Percentiles rank a stretch among this genome's conserved stretches.
These are phyloP conservation scores for Suillus hirtellus DNA, from an alignment of 768 basidiomycete genomes.

Conservation along the genomic window DNA sequence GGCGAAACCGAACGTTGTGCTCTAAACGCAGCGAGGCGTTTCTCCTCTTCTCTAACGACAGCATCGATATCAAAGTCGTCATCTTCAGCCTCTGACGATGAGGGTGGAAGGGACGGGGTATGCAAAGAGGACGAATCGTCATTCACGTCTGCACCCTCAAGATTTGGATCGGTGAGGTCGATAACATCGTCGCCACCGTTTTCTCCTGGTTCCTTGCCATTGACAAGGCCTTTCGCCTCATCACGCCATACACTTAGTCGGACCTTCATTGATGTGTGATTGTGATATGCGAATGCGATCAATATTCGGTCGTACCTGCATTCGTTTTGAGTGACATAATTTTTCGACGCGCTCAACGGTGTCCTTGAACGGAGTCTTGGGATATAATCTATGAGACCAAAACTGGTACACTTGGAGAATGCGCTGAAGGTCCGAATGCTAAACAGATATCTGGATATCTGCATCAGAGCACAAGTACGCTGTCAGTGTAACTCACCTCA, in stretches of 20 bases:
- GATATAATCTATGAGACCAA: slow-evolving; percentile 93
- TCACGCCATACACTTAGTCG: slow-evolving; percentile 78
- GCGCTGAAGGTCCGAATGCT: slow-evolving; percentile 82
- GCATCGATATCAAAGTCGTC: slow-evolving; percentile 56
- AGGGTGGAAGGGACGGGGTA: slow-evolving; percentile 40
- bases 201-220: slow-evolving; percentile 32
- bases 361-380: slow-evolving; percentile 84
- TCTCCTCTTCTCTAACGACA: slow-evolving; percentile 47
- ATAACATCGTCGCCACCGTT: slow-evolving; percentile 27
- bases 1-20: slow-evolving; percentile 14
- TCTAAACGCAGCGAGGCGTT: slow-evolving; percentile 28
- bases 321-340: slow-evolving; percentile 79
- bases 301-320: slow-evolving; percentile 62
- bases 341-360: slow-evolving; percentile 87
- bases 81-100: slow-evolving; percentile 42
- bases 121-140: slow-evolving; percentile 36
- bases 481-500: slow-evolving; percentile 56
- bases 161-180: slow-evolving; percentile 31
- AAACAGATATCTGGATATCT: neutral
- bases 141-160: slow-evolving; percentile 27
- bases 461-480: neutral
- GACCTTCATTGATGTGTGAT: slow-evolving; percentile 43
- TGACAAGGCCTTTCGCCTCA: slow-evolving; percentile 51
- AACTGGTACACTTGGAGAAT: slow-evolving; percentile 87
- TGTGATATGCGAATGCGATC: slow-evolving; percentile 9